Base-by-base conservation (phyloP, 306 rosid species). In the Lagenaria siceraria region DNA sequence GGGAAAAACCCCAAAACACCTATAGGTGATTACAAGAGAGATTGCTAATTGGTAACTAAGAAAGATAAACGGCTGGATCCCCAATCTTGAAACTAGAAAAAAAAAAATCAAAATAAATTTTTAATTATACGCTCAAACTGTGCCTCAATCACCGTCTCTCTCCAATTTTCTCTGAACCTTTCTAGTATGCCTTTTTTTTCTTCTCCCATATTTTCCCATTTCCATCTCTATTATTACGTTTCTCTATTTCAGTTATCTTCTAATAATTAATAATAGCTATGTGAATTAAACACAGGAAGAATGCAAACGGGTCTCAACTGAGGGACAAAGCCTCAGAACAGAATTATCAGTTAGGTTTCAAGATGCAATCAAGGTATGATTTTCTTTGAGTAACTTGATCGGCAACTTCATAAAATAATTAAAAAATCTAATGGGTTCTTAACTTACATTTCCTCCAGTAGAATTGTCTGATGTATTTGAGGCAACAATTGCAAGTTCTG, bases 301-400 rank as follows among this genome's bases (percentile, higher is more conserved):
- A 77, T 95, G 97, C 83, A 92, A 89, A 84, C 96, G 96, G 79
- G 96, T 85, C 80, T 95, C 98, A 61, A 82, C 90, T 10, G 98
- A 95, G 89, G 98, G 98, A 51, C 98, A 92, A 83, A 83, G 81
- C 82, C 85, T 95, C 87, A 92, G 98, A 85, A 78, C 90, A 81
- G 98, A 92, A 77, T 82, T 95, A 65, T 95, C 97, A 78, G 83
- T 88, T 72, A 95, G 74, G 86, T 95, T 95, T 82, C 98, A 95
- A 86, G 97, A 92, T 86, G 98, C 98, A 52, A 95, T 95, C 81
- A 90, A 90, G 98, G 98, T 92, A 59, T 60, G 64, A 18, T 15
- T 72, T 31, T 27, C 40, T 36, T 14, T 22, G 10, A 22, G 7
- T 56, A 42, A 75, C 63, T 61, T 38, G 46, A 27, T 46, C 10